Evolutionary conservation across 1,139 yeast genomes (phyloP).

Genomic region (Scheffersomyces stambukii): DNA sequence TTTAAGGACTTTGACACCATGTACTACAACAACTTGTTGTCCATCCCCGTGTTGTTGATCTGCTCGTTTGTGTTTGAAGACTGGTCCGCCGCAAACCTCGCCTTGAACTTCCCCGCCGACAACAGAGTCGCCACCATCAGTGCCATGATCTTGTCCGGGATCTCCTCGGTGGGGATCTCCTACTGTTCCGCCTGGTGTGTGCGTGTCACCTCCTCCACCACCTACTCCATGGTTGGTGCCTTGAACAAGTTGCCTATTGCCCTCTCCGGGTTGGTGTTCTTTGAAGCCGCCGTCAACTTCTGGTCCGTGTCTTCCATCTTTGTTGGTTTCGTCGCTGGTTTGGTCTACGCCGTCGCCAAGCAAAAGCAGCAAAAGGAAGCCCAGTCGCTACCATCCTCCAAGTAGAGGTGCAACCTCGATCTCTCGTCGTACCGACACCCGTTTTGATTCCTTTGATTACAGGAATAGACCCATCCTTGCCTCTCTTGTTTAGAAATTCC

Average conservation of each 20-base stretch:
- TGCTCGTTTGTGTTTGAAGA: conserved; percentile 81
- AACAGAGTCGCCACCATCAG: conserved; percentile 61
- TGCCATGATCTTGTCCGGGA: conserved; percentile 90
- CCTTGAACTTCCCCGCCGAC: conserved; percentile 71
- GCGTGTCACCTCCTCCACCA: conserved; percentile 96
- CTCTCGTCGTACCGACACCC: too few relatives aligned
- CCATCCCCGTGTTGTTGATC: conserved; percentile 80
- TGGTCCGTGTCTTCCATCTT: conserved; percentile 86
- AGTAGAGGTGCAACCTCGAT: conserved; percentile 5
- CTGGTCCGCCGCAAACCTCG: conserved; percentile 81
- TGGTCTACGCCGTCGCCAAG: conserved; percentile 91
- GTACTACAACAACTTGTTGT: conserved; percentile 92
- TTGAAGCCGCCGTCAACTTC: conserved; percentile 92
- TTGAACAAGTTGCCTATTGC: conserved; percentile 97
- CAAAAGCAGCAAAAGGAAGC: conserved; percentile 55
- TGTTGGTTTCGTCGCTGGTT: conserved; percentile 90
- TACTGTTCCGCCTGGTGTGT: conserved; percentile 99
- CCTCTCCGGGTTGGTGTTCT: conserved; percentile 86
- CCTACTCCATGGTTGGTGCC: conserved; percentile 99
- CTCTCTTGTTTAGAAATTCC: too few relatives aligned
- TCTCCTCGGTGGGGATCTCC: conserved; percentile 92
- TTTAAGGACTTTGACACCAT: conserved; percentile 97
- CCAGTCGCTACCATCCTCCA: conserved; percentile 11
- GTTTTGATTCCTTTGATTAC: too few relatives aligned
- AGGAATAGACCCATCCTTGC: too few relatives aligned